Base-by-base conservation (phyloP, 1,284 basidiomycete species). In the Ustilago nuda region DNA sequence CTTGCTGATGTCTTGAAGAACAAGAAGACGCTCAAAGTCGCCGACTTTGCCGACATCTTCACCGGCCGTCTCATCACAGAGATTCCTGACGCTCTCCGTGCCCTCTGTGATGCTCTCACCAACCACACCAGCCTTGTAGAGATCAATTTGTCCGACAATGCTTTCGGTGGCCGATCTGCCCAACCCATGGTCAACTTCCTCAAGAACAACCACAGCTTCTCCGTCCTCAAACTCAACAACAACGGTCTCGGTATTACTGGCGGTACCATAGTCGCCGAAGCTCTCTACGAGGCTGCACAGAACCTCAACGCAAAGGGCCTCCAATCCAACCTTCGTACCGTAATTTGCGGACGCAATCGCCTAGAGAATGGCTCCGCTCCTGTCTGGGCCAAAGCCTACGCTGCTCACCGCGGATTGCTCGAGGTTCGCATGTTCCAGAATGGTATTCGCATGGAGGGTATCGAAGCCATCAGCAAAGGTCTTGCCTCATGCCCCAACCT, bases 1-100 rank as follows among this genome's bases (percentile, higher is more conserved):
- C 90, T 99, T 50, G 94, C 92, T 59, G 91, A 92, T 56, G 92
- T 93, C 58, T 88, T 99, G 63, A 88, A 90, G 74, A 90, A 89
- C 80, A 91, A 94, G 53, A 89, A 89, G 57, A 87, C 87, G 2
- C 87, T 98, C 64, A 93, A 92, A 89, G 88, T 97, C 63, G 96
- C 94, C 78, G 92, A 98, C 88, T 93, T 98, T 79, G 93, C 94
- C 54, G 97, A 98, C 88, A 96, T 99, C 87, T 99, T 99, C 88
- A 98, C 96, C 11, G 94, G 95, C 56, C 92, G 97, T 69, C 90
- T 98, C 79, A 98, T 98, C 88, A 90, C 91, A 71, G 96, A 99
- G 87, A 98, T 99, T 84, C 97, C 97, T 4, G 90, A 89, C 79
- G 93, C 96, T 3, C 91, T 99, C 51, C 90, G 91, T 43, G 92